Base-by-base conservation (phyloP, 768 basidiomycete genomes). In the Lactifluus pinguis region DNA sequence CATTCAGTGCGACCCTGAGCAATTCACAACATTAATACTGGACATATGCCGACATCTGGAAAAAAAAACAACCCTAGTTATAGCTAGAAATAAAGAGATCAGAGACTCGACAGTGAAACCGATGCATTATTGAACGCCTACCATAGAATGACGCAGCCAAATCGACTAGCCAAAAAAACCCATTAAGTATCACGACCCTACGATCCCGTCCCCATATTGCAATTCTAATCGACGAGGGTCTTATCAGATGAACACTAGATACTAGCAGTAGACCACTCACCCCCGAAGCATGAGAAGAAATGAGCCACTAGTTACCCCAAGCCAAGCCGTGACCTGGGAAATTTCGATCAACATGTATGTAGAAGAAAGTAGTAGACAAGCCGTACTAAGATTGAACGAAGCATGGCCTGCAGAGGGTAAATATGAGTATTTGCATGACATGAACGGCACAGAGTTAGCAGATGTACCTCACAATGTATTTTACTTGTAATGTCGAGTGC, bases 221-320 rank as follows among this genome's bases (percentile, higher is more conserved):
- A 39, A 65, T 21, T 17, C 63, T 25, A 25, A 25, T 25, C 25
- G 25, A 25, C 25, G 25, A 25, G 1, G 25, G 25, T 19, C 1
- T 19, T 6, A 14, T 32, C 44, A 38, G 25, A 17, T 10, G 19
- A 10, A 45, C 15, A 25, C 15, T 14, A 15, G 21, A 30, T 32
- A 25, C 25, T 25, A 25, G 25, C 25, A 9, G 17, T 8, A 25
- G n/a, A n/a, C 17, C 30, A 4, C 63, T 25, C 38, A 65, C 63
- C 47, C 63, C 36, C 63, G 55, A 6, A 65, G 53, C 8, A 62
- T 56, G 44, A 65, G 51, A 3, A 65, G 61, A 54, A 65, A 50
- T 9, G 63, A 62, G 14, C 61, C 29, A 29, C 42, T 39, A 11
- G 14, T 8, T 1, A 48, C 49, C 8, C 52, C 45, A 8, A 51